Base-by-base conservation (phyloP, 495 filamentous ascomycete species). In the Lophiotrema nucula region DNA sequence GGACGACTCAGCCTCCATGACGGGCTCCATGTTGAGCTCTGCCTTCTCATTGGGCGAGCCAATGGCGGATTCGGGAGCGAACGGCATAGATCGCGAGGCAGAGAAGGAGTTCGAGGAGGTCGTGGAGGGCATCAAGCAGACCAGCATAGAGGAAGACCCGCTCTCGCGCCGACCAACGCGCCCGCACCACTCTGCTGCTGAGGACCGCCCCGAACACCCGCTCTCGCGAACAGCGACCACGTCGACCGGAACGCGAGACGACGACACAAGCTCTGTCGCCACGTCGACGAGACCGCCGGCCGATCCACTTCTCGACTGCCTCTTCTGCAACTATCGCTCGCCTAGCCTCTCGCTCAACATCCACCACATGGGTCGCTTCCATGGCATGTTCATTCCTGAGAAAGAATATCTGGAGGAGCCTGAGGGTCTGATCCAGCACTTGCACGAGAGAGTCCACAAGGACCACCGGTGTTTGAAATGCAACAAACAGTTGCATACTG, bases 371-470 rank as follows among this genome's bases (percentile, higher is more conserved):
- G 82, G 83, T 68, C 88, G 89, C 59, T 84, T 83, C 56, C 93
- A 99, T 69, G 90, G 92, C 74, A 87, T 97, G 84, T 99, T 97
- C 72, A 87, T 99, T 63, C 93, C 93, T 0, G 93, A 99, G 66
- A 82, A 82, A 64, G 69, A 83, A 15, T 99, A 88, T 60, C 76
- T 99, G 3, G 81, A 87, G 10, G 80, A 99, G 60, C 68, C 91
- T 15, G 85, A 92, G 28, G 91, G 91, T 19, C 77, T 99, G 21
- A 72, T 97, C 48, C 74, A 77, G n/a, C 89, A 88, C 62, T 76
- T 92, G 15, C 76, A 84, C 39, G 76, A 87, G 54, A 95, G 91
- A 65, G 82, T 96, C 55, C 78, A 78, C 22, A 83, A 89, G 24
- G 81, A 84, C 54, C 87, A 88, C 66, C 82, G 90, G 62, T 92